Conservation (phyloP, 495 filamentous ascomycete genomes). For the Evansstolkia leycettana region DNA sequence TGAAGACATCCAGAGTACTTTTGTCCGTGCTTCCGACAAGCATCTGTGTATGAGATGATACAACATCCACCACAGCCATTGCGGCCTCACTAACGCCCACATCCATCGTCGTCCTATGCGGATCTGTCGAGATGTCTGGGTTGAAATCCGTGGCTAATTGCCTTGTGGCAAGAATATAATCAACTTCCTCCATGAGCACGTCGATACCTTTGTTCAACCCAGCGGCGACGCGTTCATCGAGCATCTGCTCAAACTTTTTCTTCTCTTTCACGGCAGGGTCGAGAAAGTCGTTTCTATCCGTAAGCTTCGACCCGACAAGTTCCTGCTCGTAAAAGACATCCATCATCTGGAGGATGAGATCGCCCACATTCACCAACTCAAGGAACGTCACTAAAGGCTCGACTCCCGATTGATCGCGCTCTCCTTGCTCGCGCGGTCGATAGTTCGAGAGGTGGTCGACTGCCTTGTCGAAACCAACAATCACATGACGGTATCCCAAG, state of each 20-base stretch:
- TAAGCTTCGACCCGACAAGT: slow-evolving; percentile 66
- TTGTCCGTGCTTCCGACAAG: slow-evolving; percentile 89
- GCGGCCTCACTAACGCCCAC: slow-evolving; percentile 76
- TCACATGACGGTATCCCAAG: slow-evolving; percentile 77
- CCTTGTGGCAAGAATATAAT: slow-evolving; percentile 83
- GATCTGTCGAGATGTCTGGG: slow-evolving; percentile 43
- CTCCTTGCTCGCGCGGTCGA: slow-evolving; percentile 73
- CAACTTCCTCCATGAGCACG: slow-evolving; percentile 96
- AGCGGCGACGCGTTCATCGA: slow-evolving; percentile 92
- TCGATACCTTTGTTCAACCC: slow-evolving; percentile 96
- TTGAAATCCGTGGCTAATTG: slow-evolving; percentile 88
- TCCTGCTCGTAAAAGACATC: slow-evolving; percentile 98
- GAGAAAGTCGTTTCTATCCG: slow-evolving; percentile 88
- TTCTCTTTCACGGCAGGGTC: slow-evolving; percentile 86
- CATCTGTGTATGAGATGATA: slow-evolving; percentile 82
- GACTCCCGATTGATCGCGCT: slow-evolving; percentile 59
- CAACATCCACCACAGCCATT: slow-evolving; percentile 64
- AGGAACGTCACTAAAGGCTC: slow-evolving; percentile 91
- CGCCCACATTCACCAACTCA: slow-evolving; percentile 94
- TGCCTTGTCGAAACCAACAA: slow-evolving; percentile 81
- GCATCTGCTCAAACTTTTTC: slow-evolving; percentile 97
- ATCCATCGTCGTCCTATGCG: slow-evolving; percentile 44
- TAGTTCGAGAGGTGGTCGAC: slow-evolving; percentile 85
- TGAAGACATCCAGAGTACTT: slow-evolving; percentile 95
- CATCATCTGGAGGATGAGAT: slow-evolving; percentile 97